Evolutionary conservation across 1,139 yeast genomes (phyloP), one percentile per base, ranked within the genome.

Genomic region (Suhomyces wounanorum): DNA sequence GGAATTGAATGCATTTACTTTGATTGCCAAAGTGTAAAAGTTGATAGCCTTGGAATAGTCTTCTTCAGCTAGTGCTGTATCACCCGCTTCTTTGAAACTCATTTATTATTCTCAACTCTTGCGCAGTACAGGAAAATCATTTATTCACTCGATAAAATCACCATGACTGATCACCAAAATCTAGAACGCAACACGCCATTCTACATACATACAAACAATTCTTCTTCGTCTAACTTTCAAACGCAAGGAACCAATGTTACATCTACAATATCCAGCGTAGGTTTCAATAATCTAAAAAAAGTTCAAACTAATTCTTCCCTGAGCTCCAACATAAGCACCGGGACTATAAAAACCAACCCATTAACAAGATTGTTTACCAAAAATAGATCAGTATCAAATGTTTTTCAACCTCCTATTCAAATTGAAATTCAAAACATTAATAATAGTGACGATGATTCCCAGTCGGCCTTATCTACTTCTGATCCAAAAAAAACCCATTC

Each of bases 211-310:
- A 51, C 59, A 7, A 64, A 64, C 48, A 60, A 57, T 42, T 65
- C 70, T 3, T 59, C 62, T 2, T 54, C 62, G 11, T 62, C 69
- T 3, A 59, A 61, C 25, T 46, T 58, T 18, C 57, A 52, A 41
- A 37, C 55, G 3, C 58, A 40, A 23, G 52, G 49, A 23, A 46
- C 57, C 4, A 53, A 49, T 39, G 52, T 37, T 13, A 51, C 55
- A 42, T 63, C 73, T 17, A 74, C 67, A 45, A 65, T 73, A 3
- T 70, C 77, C 1, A 68, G 72, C 48, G 79, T 75, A 10, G 80
- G 77, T 5, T 75, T 75, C 57, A 73, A 65, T 49, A 75, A 64
- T 45, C 56, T 75, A 33, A 74, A 71, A 55, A 75, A 74, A 52
- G 59, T 63, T 31, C 59, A 61, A 36, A 73, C 79, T 8, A 69